Evolutionary conservation across 2,329 filamentous ascomycete species (phyloP).

Genomic region (Aureobasidium sp.): DNA sequence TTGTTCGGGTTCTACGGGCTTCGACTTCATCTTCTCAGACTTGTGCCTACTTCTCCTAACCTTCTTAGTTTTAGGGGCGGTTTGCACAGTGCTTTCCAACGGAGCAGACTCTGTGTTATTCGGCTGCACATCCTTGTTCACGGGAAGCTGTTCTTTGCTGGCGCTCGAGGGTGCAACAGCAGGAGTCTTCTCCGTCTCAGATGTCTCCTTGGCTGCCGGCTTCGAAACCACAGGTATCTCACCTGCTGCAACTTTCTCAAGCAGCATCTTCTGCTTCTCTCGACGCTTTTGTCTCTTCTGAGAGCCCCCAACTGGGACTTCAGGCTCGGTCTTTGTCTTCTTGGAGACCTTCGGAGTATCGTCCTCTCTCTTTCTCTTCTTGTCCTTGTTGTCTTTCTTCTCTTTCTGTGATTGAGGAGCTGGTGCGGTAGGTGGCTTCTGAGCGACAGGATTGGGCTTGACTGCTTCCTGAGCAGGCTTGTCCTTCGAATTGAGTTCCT

Average conservation of each 20-base stretch:
- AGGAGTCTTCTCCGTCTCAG: neutral
- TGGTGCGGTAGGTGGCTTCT: neutral
- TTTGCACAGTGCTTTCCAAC: neutral
- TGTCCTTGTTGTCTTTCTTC: slow-evolving; percentile 2
- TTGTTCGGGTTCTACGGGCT: neutral
- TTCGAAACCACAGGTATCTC: neutral
- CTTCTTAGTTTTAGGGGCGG: slow-evolving; percentile 4
- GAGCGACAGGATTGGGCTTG: neutral
- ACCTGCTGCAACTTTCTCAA: neutral
- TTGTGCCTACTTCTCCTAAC: slow-evolving; percentile 4
- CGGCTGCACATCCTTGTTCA: neutral
- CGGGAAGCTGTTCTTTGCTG: neutral
- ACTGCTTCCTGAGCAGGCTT: neutral
- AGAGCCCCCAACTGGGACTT: neutral
- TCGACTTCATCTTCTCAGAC: slow-evolving; percentile 1
- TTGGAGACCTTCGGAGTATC: neutral
- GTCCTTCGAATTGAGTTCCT: neutral
- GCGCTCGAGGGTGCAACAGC: neutral
- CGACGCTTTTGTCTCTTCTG: slow-evolving; percentile 1
- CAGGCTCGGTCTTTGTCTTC: neutral
- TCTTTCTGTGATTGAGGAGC: neutral
- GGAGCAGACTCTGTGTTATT: neutral
- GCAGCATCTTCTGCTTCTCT: neutral
- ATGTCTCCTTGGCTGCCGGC: neutral
- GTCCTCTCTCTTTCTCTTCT: slow-evolving; percentile 13